Evolutionary conservation across 2,329 filamentous ascomycete genomes (phyloP).

Genomic region (Aspergillus transmontanensis): DNA sequence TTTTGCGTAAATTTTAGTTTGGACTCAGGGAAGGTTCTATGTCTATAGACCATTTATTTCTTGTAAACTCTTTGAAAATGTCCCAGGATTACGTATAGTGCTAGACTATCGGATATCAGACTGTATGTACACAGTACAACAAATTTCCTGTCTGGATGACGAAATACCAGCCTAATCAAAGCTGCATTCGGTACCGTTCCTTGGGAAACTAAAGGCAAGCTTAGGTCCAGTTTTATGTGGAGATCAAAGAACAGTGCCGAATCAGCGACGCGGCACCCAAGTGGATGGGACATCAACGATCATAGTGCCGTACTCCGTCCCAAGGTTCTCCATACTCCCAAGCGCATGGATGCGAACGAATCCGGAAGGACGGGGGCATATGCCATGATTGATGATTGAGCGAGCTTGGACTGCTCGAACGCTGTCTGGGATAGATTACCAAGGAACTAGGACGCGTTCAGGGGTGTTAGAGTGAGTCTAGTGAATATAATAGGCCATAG

Average conservation of each 20-base stretch:
- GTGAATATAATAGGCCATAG: neutral
- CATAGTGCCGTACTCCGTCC: neutral
- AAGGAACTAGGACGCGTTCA: slow-evolving; percentile 3
- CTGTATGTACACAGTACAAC: neutral
- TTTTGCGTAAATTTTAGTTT: slow-evolving; percentile 1
- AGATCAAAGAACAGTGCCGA: neutral
- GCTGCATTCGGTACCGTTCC: neutral
- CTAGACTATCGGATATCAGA: neutral
- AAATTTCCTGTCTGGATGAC: neutral
- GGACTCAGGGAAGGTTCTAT: neutral
- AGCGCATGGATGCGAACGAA: neutral
- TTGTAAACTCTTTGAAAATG: neutral
- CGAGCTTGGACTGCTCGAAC: neutral
- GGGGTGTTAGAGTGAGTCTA: neutral
- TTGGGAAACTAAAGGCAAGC: neutral
- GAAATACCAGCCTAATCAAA: neutral
- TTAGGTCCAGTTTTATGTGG: neutral
- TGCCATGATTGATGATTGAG: neutral
- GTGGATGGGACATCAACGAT: neutral
- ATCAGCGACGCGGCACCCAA: neutral
- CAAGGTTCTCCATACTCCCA: neutral
- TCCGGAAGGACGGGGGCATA: neutral
- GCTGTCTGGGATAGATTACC: neutral
- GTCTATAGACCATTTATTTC: neutral
- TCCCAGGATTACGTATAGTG: neutral